Evolutionary conservation across 2,329 filamentous ascomycete genomes (phyloP).

Genomic region (Talaromyces piceae): DNA sequence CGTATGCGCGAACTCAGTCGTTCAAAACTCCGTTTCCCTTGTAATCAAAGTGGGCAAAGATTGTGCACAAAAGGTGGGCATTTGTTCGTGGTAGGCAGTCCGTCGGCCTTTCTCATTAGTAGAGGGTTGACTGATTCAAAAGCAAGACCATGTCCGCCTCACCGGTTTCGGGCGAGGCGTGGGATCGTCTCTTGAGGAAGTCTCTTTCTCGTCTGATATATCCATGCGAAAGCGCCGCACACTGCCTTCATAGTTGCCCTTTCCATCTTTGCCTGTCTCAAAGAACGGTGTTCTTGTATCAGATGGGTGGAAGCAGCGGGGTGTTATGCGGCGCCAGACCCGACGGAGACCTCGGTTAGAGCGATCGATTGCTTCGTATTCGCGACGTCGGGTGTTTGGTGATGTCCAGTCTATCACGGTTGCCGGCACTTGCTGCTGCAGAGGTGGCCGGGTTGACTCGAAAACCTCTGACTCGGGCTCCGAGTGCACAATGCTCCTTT

Average conservation of each 20-base stretch:
- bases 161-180: conserved; percentile 1
- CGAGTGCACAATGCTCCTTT: conserved; percentile 4
- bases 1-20: not conserved
- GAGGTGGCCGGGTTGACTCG: not conserved
- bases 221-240: conserved; percentile 41
- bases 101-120: not conserved
- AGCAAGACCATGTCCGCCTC: conserved; percentile 11
- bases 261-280: conserved; percentile 25
- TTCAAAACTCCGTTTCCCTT: conserved; percentile 1
- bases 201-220: conserved; percentile 23
- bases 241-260: conserved; percentile 35
- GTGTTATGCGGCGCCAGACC: conserved; percentile 35
- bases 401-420: conserved; percentile 43
- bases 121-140: not conserved
- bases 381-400: conserved; percentile 34
- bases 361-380: conserved; percentile 49
- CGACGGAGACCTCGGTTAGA: conserved; percentile 36
- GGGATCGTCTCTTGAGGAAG: not conserved
- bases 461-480: not conserved
- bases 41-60: not conserved
- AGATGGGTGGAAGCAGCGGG: conserved; percentile 31
- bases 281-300: conserved; percentile 34
- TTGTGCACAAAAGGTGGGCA: not conserved
- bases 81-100: not conserved
- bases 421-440: conserved; percentile 21